Percentiles rank a stretch among this genome's conserved stretches.
Conservation (phyloP, 2,329 filamentous ascomycete species). For the Fusarium coicis region DNA sequence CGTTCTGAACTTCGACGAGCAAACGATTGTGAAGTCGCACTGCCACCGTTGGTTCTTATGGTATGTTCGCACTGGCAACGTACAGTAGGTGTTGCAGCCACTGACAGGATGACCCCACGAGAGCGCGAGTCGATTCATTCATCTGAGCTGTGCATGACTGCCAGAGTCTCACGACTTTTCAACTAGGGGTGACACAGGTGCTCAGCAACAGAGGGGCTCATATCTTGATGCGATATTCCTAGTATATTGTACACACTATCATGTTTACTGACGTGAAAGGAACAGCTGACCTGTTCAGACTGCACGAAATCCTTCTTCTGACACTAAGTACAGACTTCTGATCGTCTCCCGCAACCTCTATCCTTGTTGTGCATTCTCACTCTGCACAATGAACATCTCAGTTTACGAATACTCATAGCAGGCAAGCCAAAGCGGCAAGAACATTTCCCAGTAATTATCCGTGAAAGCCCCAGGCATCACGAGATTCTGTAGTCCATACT, state of each 20-base stretch:
- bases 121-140: accelerated
- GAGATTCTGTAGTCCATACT: accelerated
- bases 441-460: background rate
- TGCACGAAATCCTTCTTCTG: accelerated
- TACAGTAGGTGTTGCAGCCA: accelerated
- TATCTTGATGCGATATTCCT: no score
- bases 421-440: accelerated
- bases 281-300: background rate
- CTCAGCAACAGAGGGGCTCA: no score
- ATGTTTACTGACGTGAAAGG: accelerated
- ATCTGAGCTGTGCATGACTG: accelerated
- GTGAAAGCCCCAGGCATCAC: background rate
- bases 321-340: accelerated
- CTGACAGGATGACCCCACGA: accelerated
- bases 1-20: background rate
- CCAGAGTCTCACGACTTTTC: accelerated
- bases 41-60: no score
- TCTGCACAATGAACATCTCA: accelerated
- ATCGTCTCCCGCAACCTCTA: accelerated
- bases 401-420: accelerated
- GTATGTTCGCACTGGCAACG: accelerated
- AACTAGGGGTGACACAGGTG: accelerated
- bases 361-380: background rate
- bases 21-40: accelerated
- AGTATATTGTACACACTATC: no score